Evolutionary conservation across 2,329 filamentous ascomycete genomes (phyloP).

Genomic region (Catunica adiposa): DNA sequence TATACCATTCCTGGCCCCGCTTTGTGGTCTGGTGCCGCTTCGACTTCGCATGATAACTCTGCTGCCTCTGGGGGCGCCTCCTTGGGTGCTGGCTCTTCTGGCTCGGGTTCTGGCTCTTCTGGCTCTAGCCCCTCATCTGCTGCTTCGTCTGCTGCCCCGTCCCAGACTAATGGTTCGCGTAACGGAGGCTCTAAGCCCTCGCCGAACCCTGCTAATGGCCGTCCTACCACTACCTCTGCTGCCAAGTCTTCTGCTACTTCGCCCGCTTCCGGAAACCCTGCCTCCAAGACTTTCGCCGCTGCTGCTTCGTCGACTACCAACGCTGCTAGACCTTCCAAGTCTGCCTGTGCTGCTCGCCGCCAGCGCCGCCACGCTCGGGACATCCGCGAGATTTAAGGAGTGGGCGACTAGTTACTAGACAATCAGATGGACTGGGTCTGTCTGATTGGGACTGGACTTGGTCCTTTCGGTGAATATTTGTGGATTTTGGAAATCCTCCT

Average conservation of each 20-base stretch:
- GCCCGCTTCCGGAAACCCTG: neutral
- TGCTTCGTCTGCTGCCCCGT: neutral
- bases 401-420: neutral
- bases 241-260: neutral
- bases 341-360: conserved; percentile 1
- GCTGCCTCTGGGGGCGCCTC: too few species aligned
- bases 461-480: too few species aligned
- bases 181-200: neutral
- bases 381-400: neutral
- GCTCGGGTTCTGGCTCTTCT: conserved; percentile 16
- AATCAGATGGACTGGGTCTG: neutral
- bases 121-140: conserved; percentile 6
- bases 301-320: neutral
- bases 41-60: conserved; percentile 12
- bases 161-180: neutral
- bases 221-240: neutral
- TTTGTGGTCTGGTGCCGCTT: conserved; percentile 15
- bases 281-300: neutral
- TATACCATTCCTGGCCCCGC: conserved; percentile 20
- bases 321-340: conserved; percentile 1
- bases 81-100: neutral
- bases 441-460: neutral
- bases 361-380: conserved; percentile 10
- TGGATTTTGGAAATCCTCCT: too few species aligned
- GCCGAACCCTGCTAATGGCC: neutral